Base-by-base conservation (phyloP, 768 basidiomycete genomes). In the Mycena galopus region DNA sequence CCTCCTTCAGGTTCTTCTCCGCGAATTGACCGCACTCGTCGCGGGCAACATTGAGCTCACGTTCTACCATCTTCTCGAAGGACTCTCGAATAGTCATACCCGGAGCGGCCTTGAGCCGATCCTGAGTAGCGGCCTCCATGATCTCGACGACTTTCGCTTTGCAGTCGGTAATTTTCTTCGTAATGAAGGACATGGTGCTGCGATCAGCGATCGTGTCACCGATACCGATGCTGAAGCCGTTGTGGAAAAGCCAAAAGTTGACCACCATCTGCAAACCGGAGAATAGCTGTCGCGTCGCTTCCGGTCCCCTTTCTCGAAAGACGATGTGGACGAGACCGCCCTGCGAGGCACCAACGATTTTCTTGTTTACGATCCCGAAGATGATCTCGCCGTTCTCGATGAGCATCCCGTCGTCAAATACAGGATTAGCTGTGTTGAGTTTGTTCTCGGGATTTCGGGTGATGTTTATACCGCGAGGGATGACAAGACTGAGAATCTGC, bases 41-140 rank as follows among this genome's bases (percentile, higher is more conserved):
- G n/a, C n/a, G n/a, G n/a, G n/a, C n/a, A n/a, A n/a, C n/a, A n/a
- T n/a, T n/a, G n/a, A n/a, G n/a, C n/a, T n/a, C n/a, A n/a, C n/a
- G n/a, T n/a, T n/a, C n/a, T n/a, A n/a, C n/a, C n/a, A n/a, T n/a
- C n/a, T n/a, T n/a, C n/a, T 99, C 97, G 84, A 99, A 97, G 0
- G 97, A 97, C 84, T 99, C 98, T 79, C 97, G 96, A 71, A 99
- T 96, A 9, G 98, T 98, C 98, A 99, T 99, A 7, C n/a, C n/a
- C n/a, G n/a, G n/a, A n/a, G n/a, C n/a, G n/a, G 96, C 89, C 81
- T 96, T 96, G 75, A 99, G 88, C 29, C 89, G 87, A 83, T 98
- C 97, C 72, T 94, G n/a, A n/a, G n/a, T n/a, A n/a, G n/a, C n/a
- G n/a, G n/a, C 90, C 0, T 92, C 88, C 77, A 98, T 95, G 73